Base-by-base conservation (phyloP, 2,329 filamentous ascomycete species). In the Aspergillus fumigatus region DNA sequence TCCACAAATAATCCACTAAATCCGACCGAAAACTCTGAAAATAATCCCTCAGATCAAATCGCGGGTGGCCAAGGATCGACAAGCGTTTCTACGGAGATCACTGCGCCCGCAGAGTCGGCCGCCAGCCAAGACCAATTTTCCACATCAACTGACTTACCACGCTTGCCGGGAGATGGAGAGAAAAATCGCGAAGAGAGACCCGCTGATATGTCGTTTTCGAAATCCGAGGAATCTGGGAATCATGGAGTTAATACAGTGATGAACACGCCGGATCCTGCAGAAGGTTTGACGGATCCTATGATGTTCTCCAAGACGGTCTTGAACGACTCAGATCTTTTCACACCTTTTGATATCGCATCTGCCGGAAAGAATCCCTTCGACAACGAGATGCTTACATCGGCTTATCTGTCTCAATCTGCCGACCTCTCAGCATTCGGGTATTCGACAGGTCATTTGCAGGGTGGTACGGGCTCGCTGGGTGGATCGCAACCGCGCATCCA, bases 401-500 rank as follows among this genome's bases (percentile, higher is more conserved):
- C 72, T 7, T 76, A 74, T 51, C 66, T 75, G 32, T 69, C 71
- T 21, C 70, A 75, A 50, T 62, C 65, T 25, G 66, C 71, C 25
- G 70, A 74, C 48, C 60, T 74, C 6, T 71, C 71, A 11, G 70
- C 70, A 3, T 55, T 75, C 23, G 67, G 69, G 45, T 74, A 74
- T 53, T 63, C 65, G 4, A 65, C 65, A 7, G 54, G 59, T 3
- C 55, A 59, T 51, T 47, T 68, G 14, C 69, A 70, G 47, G 69
- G 73, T 59, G 69, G 67, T 21, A 60, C 66, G 3, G 66, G 68
- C 14, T 76, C 74, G n/a, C 63, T 71, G 32, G 67, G 69, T 19
- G 75, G 73, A 17, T 76, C 75, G 1, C 75, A 77, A 58, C 75
- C 75, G 48, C 69, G 72, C 50, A 81, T 85, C 58, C 79, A 82